phyloP scores from a whole-genome alignment of 2,329 filamentous ascomycete genomes.

The Didymella glomerata region DNA sequence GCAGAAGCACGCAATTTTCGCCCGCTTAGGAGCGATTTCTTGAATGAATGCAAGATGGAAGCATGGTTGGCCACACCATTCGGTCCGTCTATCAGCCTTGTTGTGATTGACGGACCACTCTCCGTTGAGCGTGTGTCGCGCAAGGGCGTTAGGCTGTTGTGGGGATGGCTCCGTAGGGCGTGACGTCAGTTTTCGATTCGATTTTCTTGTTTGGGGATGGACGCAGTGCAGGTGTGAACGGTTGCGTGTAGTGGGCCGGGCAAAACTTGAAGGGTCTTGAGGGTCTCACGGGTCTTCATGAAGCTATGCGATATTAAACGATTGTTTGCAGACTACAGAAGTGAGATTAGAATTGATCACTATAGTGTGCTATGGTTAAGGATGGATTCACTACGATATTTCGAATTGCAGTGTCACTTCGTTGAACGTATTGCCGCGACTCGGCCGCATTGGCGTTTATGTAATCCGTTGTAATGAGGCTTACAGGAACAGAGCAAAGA shows the following conservation, averaged over 20 bases:
- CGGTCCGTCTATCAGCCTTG: not conserved
- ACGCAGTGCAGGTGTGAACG: not conserved
- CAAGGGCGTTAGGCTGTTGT: not conserved
- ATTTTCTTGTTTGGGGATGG: not conserved
- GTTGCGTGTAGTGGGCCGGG: not conserved
- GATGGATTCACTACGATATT: not conserved
- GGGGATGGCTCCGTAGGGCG: not conserved
- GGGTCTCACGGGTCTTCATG: not conserved
- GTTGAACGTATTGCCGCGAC: not conserved
- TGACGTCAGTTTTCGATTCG: not conserved
- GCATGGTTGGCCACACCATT: too few relatives aligned
- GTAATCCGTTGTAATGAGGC: not conserved
- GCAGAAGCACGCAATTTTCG: not conserved
- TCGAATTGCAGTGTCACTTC: not conserved
- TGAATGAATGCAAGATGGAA: too few relatives aligned
- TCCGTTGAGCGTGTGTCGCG: not conserved
- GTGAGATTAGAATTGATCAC: not conserved
- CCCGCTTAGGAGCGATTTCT: too few relatives aligned
- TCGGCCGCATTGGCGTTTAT: not conserved
- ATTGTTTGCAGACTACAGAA: not conserved
- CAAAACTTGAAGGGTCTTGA: not conserved
- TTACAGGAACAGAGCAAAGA: slow-evolving; percentile 32
- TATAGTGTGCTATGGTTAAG: not conserved
- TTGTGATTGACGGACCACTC: not conserved
- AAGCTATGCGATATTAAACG: not conserved